Evolutionary conservation across 208 protist species (phyloP).

Genomic region (Trichomonas vaginalis): DNA sequence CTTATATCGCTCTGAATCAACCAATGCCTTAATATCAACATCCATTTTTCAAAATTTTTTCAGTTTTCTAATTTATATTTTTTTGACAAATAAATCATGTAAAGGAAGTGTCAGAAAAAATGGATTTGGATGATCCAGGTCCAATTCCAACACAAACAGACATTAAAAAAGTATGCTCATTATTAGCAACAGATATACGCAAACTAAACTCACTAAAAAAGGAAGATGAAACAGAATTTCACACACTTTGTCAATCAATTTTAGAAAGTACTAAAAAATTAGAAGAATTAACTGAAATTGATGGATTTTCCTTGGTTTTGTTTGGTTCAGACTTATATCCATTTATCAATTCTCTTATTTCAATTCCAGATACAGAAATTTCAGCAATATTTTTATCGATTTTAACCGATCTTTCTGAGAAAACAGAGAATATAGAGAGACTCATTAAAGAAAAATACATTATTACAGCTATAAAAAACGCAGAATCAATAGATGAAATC

Average conservation of each 20-base stretch:
- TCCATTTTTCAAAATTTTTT: too few relatives aligned
- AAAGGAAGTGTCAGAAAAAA: too few relatives aligned
- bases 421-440: background rate
- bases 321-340: background rate
- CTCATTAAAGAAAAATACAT: background rate
- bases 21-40: too few relatives aligned
- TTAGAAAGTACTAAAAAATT: background rate
- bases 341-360: background rate
- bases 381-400: background rate
- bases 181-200: background rate
- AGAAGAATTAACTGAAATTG: background rate
- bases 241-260: background rate
- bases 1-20: background rate
- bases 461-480: background rate
- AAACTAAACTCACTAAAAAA: background rate
- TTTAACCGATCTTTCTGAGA: background rate
- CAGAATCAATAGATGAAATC: background rate
- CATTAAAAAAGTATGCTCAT: background rate
- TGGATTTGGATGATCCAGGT: background rate
- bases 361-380: slow-evolving; percentile 1
- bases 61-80: too few relatives aligned
- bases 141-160: background rate
- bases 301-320: background rate
- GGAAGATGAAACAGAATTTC: background rate
- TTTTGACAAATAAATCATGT: too few relatives aligned